phyloP scores from a whole-genome alignment of 2,329 filamentous ascomycete genomes.

The Xylariaceae sp. region DNA sequence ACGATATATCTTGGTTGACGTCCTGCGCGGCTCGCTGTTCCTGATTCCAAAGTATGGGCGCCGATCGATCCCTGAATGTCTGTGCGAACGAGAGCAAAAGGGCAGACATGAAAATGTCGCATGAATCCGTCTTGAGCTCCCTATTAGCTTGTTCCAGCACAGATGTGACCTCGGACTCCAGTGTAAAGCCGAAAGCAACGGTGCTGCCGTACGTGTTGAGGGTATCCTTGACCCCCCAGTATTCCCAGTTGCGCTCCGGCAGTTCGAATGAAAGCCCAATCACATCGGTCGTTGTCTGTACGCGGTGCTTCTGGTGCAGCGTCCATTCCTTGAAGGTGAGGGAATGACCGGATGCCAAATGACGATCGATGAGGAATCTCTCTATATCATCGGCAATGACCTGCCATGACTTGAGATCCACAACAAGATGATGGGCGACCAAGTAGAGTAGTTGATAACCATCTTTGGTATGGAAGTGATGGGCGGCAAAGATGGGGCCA shows the following conservation, averaged over 20 bases:
- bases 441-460: constrained; percentile 45
- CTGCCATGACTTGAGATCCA: constrained; percentile 48
- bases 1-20: constrained; percentile 45
- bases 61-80: constrained; percentile 47
- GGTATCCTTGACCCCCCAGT: constrained; percentile 43
- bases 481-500: constrained; percentile 47
- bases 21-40: constrained; percentile 44
- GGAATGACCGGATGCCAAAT: constrained; percentile 40
- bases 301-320: constrained; percentile 40
- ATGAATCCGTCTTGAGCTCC: constrained; percentile 46
- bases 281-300: constrained; percentile 27
- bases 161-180: constrained; percentile 39
- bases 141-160: constrained; percentile 41
- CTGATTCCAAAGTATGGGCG: constrained; percentile 51
- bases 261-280: constrained; percentile 37
- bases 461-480: constrained; percentile 43
- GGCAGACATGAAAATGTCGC: constrained; percentile 50
- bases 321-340: constrained; percentile 48
- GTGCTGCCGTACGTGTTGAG: constrained; percentile 45
- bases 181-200: constrained; percentile 38
- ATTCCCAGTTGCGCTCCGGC: constrained; percentile 38
- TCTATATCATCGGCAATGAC: constrained; percentile 47
- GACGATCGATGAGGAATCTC: constrained; percentile 42
- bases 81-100: constrained; percentile 52
- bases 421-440: constrained; percentile 47